A percentile compares a stretch with the other conserved stretches of the same genome.
phyloP scores from a whole-genome alignment of 2,329 filamentous ascomycete species.

The Sphaerulina musiva region DNA sequence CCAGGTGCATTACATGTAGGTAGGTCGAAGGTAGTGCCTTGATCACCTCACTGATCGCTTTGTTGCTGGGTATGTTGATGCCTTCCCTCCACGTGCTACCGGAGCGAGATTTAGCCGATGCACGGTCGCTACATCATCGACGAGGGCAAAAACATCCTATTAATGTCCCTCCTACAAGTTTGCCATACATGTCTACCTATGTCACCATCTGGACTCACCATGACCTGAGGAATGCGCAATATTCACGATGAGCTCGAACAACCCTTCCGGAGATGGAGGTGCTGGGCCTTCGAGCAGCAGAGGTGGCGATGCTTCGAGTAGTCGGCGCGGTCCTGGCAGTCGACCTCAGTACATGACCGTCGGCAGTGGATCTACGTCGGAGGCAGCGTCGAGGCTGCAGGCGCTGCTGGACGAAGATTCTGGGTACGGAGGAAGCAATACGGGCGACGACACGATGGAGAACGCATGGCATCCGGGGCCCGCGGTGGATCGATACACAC shows the following conservation, averaged over 20 bases:
- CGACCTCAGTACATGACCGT: slow-evolving; percentile 78
- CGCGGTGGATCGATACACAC: slow-evolving; percentile 53
- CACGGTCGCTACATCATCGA: background rate
- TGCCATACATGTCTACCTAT: no score
- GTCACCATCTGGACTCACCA: background rate
- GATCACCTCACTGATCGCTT: no score
- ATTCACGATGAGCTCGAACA: slow-evolving; percentile 31
- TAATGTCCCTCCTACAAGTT: background rate
- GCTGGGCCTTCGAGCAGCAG: slow-evolving; percentile 26
- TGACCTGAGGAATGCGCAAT: slow-evolving; percentile 4
- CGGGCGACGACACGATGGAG: slow-evolving; percentile 53
- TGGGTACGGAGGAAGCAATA: slow-evolving; percentile 78
- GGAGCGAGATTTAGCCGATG: background rate
- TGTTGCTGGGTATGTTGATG: background rate
- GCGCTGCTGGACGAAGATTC: slow-evolving; percentile 80
- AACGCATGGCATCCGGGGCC: slow-evolving; percentile 51
- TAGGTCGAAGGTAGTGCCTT: no score
- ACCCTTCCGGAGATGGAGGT: slow-evolving; percentile 27
- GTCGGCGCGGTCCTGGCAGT: slow-evolving; percentile 23
- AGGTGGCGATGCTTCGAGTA: slow-evolving; percentile 19
- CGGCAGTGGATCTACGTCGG: slow-evolving; percentile 71
- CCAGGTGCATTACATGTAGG: no score
- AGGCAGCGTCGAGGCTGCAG: slow-evolving; percentile 74
- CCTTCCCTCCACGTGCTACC: background rate
- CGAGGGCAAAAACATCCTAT: slow-evolving; percentile 1